Evolutionary conservation across 1,139 yeast species (phyloP).

Genomic region (Eremothecium coryli): DNA sequence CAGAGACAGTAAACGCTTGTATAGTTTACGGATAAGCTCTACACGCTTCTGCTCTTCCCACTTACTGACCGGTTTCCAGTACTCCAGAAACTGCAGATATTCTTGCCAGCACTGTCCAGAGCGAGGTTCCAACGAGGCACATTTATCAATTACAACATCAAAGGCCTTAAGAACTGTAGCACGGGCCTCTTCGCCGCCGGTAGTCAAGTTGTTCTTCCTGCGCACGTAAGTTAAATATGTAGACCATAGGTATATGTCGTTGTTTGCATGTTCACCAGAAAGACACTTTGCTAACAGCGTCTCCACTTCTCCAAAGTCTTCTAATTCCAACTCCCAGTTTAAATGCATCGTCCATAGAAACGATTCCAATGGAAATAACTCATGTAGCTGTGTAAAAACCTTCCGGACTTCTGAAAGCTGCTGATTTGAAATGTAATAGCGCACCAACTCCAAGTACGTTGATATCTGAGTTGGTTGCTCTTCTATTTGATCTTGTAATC

Average conservation of each 20-base stretch:
- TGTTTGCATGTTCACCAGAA: constrained; percentile 25
- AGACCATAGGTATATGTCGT: constrained; percentile 47
- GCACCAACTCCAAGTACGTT: constrained; percentile 51
- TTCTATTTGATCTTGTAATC: constrained; percentile 51
- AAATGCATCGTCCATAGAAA: constrained; percentile 68
- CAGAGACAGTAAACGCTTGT: constrained; percentile 55
- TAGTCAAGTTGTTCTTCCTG: constrained; percentile 64
- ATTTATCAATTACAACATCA: constrained; percentile 65
- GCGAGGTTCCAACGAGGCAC: constrained; percentile 67
- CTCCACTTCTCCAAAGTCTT: constrained; percentile 47
- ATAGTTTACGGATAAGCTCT: constrained; percentile 68
- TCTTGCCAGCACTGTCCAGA: constrained; percentile 75
- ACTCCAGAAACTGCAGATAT: constrained; percentile 67
- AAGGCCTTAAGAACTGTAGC: constrained; percentile 71
- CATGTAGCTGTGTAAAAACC: constrained; percentile 53
- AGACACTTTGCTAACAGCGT: constrained; percentile 24
- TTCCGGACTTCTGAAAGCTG: constrained; percentile 53
- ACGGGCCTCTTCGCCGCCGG: constrained; percentile 81
- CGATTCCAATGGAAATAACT: constrained; percentile 54
- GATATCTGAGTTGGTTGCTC: constrained; percentile 48
- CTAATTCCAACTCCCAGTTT: constrained; percentile 56
- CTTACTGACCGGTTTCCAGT: constrained; percentile 68
- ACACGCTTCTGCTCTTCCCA: constrained; percentile 84
- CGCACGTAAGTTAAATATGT: constrained; percentile 71
- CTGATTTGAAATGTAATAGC: constrained; percentile 47